phyloP scores from a whole-genome alignment of 2,329 filamentous ascomycete species.

The Talaromyces islandicus region DNA sequence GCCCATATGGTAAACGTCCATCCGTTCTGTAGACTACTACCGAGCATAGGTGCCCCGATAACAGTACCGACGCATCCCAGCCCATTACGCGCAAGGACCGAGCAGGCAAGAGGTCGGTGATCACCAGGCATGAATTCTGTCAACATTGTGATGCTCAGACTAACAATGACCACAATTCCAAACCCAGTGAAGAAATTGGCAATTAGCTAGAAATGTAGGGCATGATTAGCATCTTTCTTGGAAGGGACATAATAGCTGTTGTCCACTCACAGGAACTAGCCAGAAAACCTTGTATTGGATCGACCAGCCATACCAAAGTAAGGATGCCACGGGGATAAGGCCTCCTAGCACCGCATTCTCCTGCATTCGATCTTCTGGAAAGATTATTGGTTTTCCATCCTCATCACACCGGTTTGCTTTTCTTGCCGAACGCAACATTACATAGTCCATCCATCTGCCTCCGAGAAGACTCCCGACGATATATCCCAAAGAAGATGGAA shows the following conservation, averaged over 20 bases:
- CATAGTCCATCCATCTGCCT: conserved; percentile 8
- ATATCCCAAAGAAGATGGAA: conserved; percentile 8
- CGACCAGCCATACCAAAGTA: conserved; percentile 9
- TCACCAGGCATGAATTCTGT: conserved; percentile 7
- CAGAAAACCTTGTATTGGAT: conserved; percentile 5
- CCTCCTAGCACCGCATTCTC: conserved; percentile 2
- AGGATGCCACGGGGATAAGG: not conserved
- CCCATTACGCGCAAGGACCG: conserved; percentile 4
- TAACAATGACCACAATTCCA: conserved; percentile 5
- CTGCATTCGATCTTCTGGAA: conserved; percentile 6
- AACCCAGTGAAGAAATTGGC: conserved; percentile 10
- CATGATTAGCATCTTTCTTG: not conserved
- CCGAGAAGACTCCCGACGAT: conserved; percentile 7
- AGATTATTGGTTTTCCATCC: not conserved
- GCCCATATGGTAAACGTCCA: conserved; percentile 7
- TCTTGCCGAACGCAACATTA: conserved; percentile 6
- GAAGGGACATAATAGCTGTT: not conserved
- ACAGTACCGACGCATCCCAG: conserved; percentile 4
- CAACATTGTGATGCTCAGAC: conserved; percentile 5
- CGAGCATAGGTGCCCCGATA: conserved; percentile 5
- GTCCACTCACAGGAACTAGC: conserved; percentile 5
- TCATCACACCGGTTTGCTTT: conserved; percentile 4
- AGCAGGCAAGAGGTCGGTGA: conserved; percentile 2
- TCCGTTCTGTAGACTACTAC: not conserved
- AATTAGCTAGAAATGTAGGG: not conserved